Evolutionary conservation across 225 moss, liverwort and hornwort species (phyloP).

Genomic region (Straminergon stramineum): DNA sequence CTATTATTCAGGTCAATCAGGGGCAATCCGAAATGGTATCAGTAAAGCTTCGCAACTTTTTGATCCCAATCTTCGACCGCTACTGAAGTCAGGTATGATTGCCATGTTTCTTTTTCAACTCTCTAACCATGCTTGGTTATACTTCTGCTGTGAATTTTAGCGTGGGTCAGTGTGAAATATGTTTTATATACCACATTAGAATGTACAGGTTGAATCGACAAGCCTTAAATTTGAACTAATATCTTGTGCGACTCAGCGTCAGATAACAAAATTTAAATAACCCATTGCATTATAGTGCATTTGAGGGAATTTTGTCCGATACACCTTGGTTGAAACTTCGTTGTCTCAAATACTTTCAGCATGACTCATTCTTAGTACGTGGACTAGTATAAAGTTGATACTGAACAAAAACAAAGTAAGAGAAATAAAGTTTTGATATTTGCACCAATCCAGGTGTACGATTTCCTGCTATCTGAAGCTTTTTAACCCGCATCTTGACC

Average conservation of each 20-base stretch:
- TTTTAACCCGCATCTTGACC: neutral
- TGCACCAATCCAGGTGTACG: neutral
- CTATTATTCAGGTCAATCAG: conserved; percentile 69
- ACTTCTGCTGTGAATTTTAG: neutral
- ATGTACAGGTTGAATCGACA: neutral
- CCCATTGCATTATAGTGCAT: neutral
- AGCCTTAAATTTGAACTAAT: neutral
- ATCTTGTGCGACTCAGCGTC: neutral
- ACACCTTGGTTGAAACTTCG: neutral
- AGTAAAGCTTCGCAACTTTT: conserved; percentile 93
- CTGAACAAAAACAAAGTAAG: neutral
- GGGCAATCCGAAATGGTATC: conserved; percentile 87
- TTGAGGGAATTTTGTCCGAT: neutral
- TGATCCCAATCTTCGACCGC: conserved; percentile 73
- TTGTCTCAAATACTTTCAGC: neutral
- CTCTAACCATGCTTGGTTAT: neutral
- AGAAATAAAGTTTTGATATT: neutral
- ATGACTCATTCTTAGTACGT: neutral
- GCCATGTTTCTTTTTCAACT: neutral
- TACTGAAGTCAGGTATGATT: conserved; percentile 68
- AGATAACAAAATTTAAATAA: neutral
- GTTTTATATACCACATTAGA: neutral
- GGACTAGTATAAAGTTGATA: neutral
- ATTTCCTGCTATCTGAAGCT: neutral
- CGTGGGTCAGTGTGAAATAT: neutral